A percentile compares a stretch with the other conserved stretches of the same genome.
phyloP scores from a whole-genome alignment of 75 land plant genomes.

The Sequoiadendron giganteum region DNA sequence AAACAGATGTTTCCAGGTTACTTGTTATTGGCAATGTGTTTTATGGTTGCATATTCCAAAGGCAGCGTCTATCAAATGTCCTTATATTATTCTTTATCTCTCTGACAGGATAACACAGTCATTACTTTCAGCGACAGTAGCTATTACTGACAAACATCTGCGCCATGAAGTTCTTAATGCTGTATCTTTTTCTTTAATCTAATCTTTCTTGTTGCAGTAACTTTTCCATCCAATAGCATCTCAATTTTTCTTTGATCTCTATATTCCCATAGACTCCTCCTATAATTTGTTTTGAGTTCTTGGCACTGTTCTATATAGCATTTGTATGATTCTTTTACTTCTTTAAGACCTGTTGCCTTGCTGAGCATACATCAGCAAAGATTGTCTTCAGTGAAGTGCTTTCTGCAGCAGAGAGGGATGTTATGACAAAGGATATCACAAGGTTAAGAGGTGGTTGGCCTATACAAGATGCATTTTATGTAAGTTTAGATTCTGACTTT shows the following conservation, averaged over 20 bases:
- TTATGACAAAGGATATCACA: slow-evolving; percentile 69
- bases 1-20: slow-evolving; percentile 85
- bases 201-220: not conserved
- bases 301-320: not conserved
- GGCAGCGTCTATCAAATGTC: not conserved
- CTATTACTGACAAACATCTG: slow-evolving; percentile 63
- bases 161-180: slow-evolving; percentile 78
- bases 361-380: slow-evolving; percentile 67
- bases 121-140: slow-evolving; percentile 67
- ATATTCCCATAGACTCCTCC: not conserved
- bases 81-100: not conserved
- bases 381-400: slow-evolving; percentile 87
- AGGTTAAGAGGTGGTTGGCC: slow-evolving; percentile 95
- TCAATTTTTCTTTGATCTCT: not conserved
- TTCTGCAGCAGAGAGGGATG: slow-evolving; percentile 78
- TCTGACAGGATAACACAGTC: slow-evolving; percentile 85
- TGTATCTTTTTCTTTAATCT: slow-evolving; percentile 54
- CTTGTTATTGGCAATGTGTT: not conserved
- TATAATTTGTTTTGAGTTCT: not conserved
- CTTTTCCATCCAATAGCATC: not conserved
- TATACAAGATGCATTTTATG: slow-evolving; percentile 87
- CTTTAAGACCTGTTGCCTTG: slow-evolving; percentile 80
- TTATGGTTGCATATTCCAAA: not conserved
- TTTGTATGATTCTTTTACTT: slow-evolving; percentile 7
- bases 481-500: slow-evolving; percentile 23